A percentile compares a stretch with the other conserved stretches of the same genome.
Evolutionary conservation across 2,329 filamentous ascomycete genomes (phyloP).

Genomic region (Lanzia echinophila): DNA sequence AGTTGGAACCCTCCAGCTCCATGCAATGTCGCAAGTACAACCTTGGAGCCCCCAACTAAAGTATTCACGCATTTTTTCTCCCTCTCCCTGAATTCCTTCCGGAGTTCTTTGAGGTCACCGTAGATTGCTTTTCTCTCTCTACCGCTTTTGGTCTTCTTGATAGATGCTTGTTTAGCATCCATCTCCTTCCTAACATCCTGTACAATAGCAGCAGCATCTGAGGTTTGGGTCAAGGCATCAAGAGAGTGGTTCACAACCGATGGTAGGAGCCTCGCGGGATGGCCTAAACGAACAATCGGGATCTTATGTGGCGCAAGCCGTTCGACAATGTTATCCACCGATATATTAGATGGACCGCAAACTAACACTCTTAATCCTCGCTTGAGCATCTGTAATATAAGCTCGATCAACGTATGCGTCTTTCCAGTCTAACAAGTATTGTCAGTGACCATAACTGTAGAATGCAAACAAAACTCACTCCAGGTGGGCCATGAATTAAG

Average conservation of each 20-base stretch:
- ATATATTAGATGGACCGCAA: conserved; percentile 96
- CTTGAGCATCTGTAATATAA: conserved; percentile 84
- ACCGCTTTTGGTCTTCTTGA: conserved; percentile 78
- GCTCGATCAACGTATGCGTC: conserved; percentile 90
- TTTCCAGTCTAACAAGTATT: conserved; percentile 65
- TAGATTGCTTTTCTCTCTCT: conserved; percentile 78
- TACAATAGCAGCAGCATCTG: conserved; percentile 82
- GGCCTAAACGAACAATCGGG: conserved; percentile 81
- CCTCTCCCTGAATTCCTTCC: conserved; percentile 81
- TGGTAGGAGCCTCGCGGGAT: conserved; percentile 83
- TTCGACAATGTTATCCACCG: conserved; percentile 97
- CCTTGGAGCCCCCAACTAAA: conserved; percentile 70
- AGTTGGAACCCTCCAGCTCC: conserved; percentile 83
- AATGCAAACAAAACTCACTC: conserved; percentile 41
- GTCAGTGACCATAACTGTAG: not conserved
- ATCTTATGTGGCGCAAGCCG: conserved; percentile 78
- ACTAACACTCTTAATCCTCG: conserved; percentile 71
- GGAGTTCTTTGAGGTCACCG: conserved; percentile 72
- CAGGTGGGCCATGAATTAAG: conserved; percentile 89
- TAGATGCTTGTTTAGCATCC: conserved; percentile 81
- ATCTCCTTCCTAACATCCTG: conserved; percentile 87
- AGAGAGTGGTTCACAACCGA: conserved; percentile 85
- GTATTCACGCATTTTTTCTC: conserved; percentile 75
- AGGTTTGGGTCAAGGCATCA: conserved; percentile 84
- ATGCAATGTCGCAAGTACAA: conserved; percentile 88